Base-by-base conservation (phyloP, 1,284 basidiomycete species). In the Inonotus hispidus region DNA sequence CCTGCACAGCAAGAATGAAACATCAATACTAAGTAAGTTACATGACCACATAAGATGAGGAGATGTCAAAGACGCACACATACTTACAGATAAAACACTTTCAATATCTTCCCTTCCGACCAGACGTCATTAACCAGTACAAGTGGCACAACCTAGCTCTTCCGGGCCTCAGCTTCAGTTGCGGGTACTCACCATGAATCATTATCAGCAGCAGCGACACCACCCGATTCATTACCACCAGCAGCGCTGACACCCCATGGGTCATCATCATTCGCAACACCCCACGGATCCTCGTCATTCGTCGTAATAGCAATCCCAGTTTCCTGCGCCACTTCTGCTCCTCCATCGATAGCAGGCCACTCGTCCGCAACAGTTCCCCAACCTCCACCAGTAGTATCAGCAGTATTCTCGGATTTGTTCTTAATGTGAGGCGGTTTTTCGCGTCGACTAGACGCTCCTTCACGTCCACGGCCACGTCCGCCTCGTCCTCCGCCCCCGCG, bases 291-390 rank as follows among this genome's bases (percentile, higher is more conserved):
- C 21, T 23, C 27, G 7, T 38, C 57, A 25, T 58, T 47, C 45
- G 57, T 58, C 57, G 32, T 50, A 8, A 50, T 58, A 11, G 47
- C 46, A 37, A 58, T 37, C 16, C 46, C 45, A 49, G 57, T 47
- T 19, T 49, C 45, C 35, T 27, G 35, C 2, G 23, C 21, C n/a
- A 39, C 45, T 14, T 45, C n/a, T 16, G 16, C 23, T 13, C n/a
- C 37, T 7, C 11, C 46, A 16, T 13, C 52, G n/a, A 19, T 53
- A 3, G 43, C 53, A n/a, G n/a, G n/a, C 39, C 45, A 54, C 21
- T 50, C 59, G 13, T 59, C 58, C 21, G 58, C 37, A 43, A 13
- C 49, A 32, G 53, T 27, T 38, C 53, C 53, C 59, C 59, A 61
- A 2, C 27, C 59, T 11, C 53, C 39, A 29, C 32, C 53, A 10